Evolutionary conservation across 331 rosid species (phyloP), one percentile per base, ranked within the genome.

Genomic region (Cydonia oblonga): DNA sequence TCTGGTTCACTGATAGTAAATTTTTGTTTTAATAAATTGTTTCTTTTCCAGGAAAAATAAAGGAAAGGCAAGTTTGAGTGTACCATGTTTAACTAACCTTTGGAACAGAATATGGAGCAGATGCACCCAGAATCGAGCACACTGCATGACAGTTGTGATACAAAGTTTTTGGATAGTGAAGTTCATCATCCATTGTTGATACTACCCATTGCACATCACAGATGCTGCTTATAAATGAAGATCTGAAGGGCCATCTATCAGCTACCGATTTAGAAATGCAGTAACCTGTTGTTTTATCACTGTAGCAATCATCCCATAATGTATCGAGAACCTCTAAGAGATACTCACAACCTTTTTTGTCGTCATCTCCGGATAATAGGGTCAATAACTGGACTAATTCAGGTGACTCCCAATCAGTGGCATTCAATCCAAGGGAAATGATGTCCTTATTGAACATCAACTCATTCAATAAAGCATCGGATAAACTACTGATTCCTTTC

Each of bases 361-460:
- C 76, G 28, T 89, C 87, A 72, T 78, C 73, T 77, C 75, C 38
- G 64, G 92, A 76, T 81, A 93, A 75, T 40, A 74, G 51, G 68
- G 90, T 73, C 30, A 89, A 75, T 75, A 93, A 75, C 33, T 89
- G 80, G 57, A 74, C 84, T 38, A 93, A 71, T 74, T 93, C 98
- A 54, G 72, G 86, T 40, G 97, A 89, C 78, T 93, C 97, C 97
- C 97, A 93, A 73, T 93, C 98, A 73, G 76, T 90, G 68, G 74
- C 97, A 33, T 59, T 74, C 22, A 84, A 76, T 66, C 85, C 97
- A 74, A 77, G 82, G 73, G 91, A 86, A 70, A 89, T 80, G 42
- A 82, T 68, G 33, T 86, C 89, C 74, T 75, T 79, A 29, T 89
- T 92, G 85, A 76, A 77, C 82, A 80, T 76, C 69, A 78, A 46